phyloP scores from a whole-genome alignment of 192 early-diverging fungal species.

The Backusella mclennaniae region DNA sequence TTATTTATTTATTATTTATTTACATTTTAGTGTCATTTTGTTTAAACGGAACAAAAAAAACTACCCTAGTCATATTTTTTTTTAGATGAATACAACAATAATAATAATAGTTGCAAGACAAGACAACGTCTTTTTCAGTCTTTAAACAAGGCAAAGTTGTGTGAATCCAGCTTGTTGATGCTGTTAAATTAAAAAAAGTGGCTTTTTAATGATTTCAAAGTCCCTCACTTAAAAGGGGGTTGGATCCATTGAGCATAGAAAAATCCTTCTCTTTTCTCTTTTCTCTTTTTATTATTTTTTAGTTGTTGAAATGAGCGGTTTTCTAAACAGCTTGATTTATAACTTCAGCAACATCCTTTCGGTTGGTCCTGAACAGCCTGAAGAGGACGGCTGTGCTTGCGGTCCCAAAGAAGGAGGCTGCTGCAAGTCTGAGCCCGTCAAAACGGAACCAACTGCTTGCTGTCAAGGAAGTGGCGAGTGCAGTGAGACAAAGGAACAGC shows the following conservation, averaged over 20 bases:
- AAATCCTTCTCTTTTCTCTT: neutral
- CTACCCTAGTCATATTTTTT: no score
- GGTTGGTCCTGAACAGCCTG: conserved; percentile 21
- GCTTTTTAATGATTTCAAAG: neutral
- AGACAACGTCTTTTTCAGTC: no score
- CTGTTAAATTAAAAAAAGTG: neutral
- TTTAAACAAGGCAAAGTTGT: no score
- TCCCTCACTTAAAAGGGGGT: neutral
- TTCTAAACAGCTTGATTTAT: conserved; percentile 24
- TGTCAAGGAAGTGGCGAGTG: neutral
- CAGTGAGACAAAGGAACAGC: neutral
- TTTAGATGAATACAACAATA: no score
- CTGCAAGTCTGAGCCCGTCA: neutral
- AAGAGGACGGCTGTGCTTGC: conserved; percentile 7
- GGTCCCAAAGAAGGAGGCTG: conserved; percentile 9
- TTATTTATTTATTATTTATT: no score
- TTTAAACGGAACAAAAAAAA: no score
- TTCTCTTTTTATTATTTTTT: neutral
- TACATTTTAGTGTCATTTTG: no score
- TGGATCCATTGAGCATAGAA: neutral
- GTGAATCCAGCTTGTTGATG: neutral
- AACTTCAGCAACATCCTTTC: conserved; percentile 27
- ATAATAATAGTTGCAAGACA: no score
- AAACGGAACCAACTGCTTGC: neutral
- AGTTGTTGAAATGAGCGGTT: conserved; percentile 21